These are phyloP conservation scores for Keqinozyma sinolaborantium DNA, from an alignment of 1,139 yeast species.

Conservation along the genomic window DNA sequence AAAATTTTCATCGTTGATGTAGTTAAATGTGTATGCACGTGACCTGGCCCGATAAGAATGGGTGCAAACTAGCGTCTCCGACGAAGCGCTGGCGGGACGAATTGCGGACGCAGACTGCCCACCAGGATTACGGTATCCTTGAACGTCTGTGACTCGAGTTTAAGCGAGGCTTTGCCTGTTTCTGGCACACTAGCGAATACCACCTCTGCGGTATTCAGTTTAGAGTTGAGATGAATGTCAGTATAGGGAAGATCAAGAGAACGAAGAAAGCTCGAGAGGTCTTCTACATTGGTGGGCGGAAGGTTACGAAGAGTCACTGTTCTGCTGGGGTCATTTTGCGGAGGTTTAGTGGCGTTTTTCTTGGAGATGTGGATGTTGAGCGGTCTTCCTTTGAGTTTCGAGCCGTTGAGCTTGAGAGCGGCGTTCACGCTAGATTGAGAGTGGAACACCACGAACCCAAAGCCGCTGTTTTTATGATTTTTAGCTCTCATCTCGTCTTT, in stretches of 20 bases:
- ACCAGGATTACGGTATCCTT: constrained; percentile 19
- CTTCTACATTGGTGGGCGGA: too few relatives aligned
- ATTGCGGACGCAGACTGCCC: not conserved
- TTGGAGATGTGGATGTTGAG: constrained; percentile 34
- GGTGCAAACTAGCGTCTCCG: not conserved
- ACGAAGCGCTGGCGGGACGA: not conserved
- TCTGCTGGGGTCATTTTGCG: too few relatives aligned
- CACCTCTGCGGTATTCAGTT: constrained; percentile 44
- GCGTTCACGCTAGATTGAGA: constrained; percentile 33
- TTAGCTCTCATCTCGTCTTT: constrained; percentile 21
- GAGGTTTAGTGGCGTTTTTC: constrained; percentile 3
- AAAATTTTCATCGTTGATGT: constrained; percentile 3
- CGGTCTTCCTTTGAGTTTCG: constrained; percentile 34
- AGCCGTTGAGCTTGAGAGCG: constrained; percentile 37
- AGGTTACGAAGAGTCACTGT: too few relatives aligned
- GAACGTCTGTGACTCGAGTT: constrained; percentile 39
- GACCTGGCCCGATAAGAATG: not conserved
- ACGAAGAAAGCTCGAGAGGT: too few relatives aligned
- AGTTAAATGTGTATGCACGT: not conserved
- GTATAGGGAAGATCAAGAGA: too few relatives aligned
- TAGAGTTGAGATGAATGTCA: too few relatives aligned
- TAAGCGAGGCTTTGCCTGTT: constrained; percentile 58
- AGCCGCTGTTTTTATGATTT: constrained; percentile 44
- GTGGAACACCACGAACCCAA: constrained; percentile 52
- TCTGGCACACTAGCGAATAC: constrained; percentile 44